These are phyloP conservation scores for Incumbomyces lentus DNA, from an alignment of 2,329 filamentous ascomycete genomes.

Conservation along the genomic window DNA sequence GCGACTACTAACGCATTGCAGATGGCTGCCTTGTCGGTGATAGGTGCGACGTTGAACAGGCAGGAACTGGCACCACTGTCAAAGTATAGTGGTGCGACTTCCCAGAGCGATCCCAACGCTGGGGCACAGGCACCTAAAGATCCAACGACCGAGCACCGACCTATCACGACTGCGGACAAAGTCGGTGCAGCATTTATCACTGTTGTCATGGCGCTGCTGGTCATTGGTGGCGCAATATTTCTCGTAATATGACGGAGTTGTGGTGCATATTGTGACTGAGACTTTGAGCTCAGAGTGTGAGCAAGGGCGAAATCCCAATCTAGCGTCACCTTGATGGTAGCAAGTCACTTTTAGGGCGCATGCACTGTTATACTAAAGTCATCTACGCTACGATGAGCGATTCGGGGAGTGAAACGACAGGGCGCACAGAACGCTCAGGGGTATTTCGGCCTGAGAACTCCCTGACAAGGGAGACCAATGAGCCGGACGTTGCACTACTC, in stretches of 20 bases:
- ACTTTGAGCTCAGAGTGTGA: too few relatives aligned
- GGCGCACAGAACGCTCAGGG: too few relatives aligned
- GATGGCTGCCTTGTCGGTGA: conserved; percentile 55
- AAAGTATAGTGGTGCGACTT: conserved; percentile 47
- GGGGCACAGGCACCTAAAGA: conserved; percentile 18
- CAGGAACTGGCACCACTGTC: conserved; percentile 41
- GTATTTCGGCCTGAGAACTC: too few relatives aligned
- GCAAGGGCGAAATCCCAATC: too few relatives aligned
- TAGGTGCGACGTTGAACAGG: conserved; percentile 50
- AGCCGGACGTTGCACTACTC: too few relatives aligned
- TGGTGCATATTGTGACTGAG: too few relatives aligned
- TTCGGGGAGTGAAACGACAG: too few relatives aligned
- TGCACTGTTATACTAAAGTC: too few relatives aligned
- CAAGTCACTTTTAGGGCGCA: too few relatives aligned
- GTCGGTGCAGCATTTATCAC: conserved; percentile 32
- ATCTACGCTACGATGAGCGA: too few relatives aligned
- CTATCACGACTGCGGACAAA: conserved; percentile 27
- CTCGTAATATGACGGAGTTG: conserved; percentile 6
- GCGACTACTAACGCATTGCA: conserved; percentile 8
- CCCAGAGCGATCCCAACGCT: conserved; percentile 28
- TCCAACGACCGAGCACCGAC: conserved; percentile 3
- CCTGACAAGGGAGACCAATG: too few relatives aligned
- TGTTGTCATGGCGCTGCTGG: conserved; percentile 19
- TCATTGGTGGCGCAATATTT: conserved; percentile 17
- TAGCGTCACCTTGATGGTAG: too few relatives aligned